Evolutionary conservation across 1,139 yeast genomes (phyloP).

Genomic region (Arxiozyma telluris): DNA sequence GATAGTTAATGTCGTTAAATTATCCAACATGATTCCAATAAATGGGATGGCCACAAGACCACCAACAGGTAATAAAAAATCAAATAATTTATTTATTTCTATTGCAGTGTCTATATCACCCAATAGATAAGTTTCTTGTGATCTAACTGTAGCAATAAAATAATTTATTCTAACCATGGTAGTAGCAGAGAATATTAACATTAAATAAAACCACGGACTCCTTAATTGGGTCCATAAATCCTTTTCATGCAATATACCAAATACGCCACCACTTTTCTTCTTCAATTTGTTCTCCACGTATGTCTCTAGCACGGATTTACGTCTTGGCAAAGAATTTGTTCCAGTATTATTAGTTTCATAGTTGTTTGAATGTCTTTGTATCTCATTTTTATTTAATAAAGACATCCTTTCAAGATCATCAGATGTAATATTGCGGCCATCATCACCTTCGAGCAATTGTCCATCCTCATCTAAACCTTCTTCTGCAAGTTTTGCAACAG

Average conservation of each 20-base stretch:
- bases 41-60: constrained; percentile 80
- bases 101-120: constrained; percentile 47
- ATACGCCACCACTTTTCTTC: constrained; percentile 59
- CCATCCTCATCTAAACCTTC: constrained; percentile 58
- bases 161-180: constrained; percentile 88
- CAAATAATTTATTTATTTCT: constrained; percentile 63
- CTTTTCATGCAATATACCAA: constrained; percentile 73
- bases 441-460: constrained; percentile 28
- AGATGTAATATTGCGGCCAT: constrained; percentile 25
- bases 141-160: constrained; percentile 77
- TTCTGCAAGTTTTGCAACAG: constrained; percentile 57
- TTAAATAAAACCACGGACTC: constrained; percentile 70
- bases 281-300: constrained; percentile 47
- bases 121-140: constrained; percentile 68
- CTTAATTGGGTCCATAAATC: constrained; percentile 53
- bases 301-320: constrained; percentile 52
- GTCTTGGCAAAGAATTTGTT: constrained; percentile 16
- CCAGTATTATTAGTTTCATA: not conserved
- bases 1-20: constrained; percentile 53
- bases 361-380: constrained; percentile 7
- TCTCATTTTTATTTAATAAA: constrained; percentile 12
- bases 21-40: constrained; percentile 74
- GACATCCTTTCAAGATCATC: constrained; percentile 28
- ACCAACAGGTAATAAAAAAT: constrained; percentile 77
- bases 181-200: constrained; percentile 69